Evolutionary conservation across 2,329 filamentous ascomycete species (phyloP).

Genomic region (Blastomyces silverae): DNA sequence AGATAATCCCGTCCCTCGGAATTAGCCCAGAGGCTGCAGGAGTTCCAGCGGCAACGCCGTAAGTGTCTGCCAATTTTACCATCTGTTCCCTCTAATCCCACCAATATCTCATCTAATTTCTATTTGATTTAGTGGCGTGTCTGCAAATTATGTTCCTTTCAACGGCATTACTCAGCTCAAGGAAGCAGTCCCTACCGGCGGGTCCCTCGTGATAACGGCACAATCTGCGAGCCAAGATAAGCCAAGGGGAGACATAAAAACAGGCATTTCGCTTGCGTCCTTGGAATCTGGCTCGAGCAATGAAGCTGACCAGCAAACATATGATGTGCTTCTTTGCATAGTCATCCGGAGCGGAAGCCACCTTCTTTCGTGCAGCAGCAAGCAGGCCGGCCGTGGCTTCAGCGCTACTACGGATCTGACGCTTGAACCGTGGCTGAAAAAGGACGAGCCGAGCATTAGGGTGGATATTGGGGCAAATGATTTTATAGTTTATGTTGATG

Average conservation of each 20-base stretch:
- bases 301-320: not conserved
- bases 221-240: not conserved
- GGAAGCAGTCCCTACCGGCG: not conserved
- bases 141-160: not conserved
- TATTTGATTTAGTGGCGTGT: not conserved
- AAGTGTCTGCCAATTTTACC: not conserved
- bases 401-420: not conserved
- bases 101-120: not conserved
- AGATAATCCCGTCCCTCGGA: not conserved
- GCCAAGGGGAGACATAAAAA: not conserved
- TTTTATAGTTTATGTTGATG: conserved; percentile 3
- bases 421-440: not conserved
- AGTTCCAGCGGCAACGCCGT: not conserved
- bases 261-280: not conserved
- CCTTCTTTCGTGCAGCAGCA: not conserved
- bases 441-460: conserved; percentile 1
- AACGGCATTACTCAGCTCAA: conserved; percentile 1
- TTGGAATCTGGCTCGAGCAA: not conserved
- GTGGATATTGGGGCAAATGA: conserved; percentile 4
- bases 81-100: not conserved
- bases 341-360: not conserved
- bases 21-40: not conserved
- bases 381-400: not conserved
- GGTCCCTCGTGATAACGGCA: not conserved
- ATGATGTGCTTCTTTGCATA: not conserved